Conservation (phyloP, 108 stramenopile genomes). For the Chaetoceros tenuissimus region DNA sequence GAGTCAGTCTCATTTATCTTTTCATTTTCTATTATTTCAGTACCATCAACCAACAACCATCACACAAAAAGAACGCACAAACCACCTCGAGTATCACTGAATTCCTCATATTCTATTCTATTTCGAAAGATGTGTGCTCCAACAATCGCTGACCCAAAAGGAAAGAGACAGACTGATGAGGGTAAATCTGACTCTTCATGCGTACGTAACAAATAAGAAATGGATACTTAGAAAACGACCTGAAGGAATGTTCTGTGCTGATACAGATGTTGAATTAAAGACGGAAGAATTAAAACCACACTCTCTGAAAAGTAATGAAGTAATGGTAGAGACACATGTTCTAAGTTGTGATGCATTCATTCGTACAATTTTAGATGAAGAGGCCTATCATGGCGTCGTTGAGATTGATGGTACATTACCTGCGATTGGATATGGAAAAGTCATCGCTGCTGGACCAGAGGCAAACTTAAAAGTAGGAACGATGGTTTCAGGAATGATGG, state of each 20-base stretch:
- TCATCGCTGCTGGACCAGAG: slow-evolving; percentile 14
- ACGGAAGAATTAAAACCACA: neutral
- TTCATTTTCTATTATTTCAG: no score
- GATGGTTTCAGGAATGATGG: slow-evolving; percentile 17
- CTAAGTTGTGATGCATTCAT: slow-evolving; percentile 34
- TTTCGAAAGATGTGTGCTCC: no score
- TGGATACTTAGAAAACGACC: neutral
- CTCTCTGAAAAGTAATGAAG: slow-evolving; percentile 5
- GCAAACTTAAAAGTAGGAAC: slow-evolving; percentile 11
- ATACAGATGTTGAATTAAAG: neutral
- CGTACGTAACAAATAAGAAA: neutral
- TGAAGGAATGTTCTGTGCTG: neutral
- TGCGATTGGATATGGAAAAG: slow-evolving; percentile 29
- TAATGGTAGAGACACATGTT: slow-evolving; percentile 13
- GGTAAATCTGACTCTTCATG: no score
- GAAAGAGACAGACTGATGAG: no score
- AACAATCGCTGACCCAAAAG: no score
- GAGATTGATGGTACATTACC: slow-evolving; percentile 15
- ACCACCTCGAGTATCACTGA: no score
- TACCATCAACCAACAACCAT: no score
- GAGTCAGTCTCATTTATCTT: no score
- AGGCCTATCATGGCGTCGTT: slow-evolving; percentile 28
- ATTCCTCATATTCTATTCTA: no score
- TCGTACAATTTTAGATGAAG: slow-evolving; percentile 31
- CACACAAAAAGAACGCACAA: no score